Conservation (phyloP, 2,329 filamentous ascomycete genomes). For the Harringtonia lauricola region DNA sequence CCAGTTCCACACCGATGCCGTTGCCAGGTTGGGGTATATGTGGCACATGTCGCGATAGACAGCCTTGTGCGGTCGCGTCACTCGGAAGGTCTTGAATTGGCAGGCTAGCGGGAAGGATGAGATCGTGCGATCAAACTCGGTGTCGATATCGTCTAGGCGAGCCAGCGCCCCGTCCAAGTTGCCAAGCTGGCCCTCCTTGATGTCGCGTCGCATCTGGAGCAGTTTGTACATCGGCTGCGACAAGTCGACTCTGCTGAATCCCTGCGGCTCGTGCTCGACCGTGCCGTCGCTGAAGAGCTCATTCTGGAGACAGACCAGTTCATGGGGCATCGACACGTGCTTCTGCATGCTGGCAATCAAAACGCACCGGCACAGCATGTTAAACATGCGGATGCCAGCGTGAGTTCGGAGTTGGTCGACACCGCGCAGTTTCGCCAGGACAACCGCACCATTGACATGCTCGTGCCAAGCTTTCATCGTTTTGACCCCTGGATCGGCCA, state of each 20-base stretch:
- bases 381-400: conserved; percentile 39
- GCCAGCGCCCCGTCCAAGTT: conserved; percentile 30
- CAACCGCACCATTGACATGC: conserved; percentile 41
- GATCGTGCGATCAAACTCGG: conserved; percentile 29
- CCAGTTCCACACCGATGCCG: conserved; percentile 37
- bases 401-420: conserved; percentile 31
- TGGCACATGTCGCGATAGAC: conserved; percentile 31
- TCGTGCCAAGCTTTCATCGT: conserved; percentile 40
- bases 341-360: conserved; percentile 41
- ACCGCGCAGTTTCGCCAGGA: conserved; percentile 38
- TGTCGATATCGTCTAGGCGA: conserved; percentile 26
- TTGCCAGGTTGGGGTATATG: conserved; percentile 31
- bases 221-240: conserved; percentile 32
- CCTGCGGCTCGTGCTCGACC: conserved; percentile 22
- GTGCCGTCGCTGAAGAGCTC: conserved; percentile 25
- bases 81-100: conserved; percentile 29
- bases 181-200: conserved; percentile 23
- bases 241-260: conserved; percentile 24
- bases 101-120: conserved; percentile 26
- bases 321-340: conserved; percentile 34
- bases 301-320: conserved; percentile 33
- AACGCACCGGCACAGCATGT: conserved; percentile 39
- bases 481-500: conserved; percentile 33
- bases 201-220: conserved; percentile 35
- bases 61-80: conserved; percentile 27